Evolutionary conservation across 2,329 filamentous ascomycete genomes (phyloP).

Genomic region (Venturiaceae sp.): DNA sequence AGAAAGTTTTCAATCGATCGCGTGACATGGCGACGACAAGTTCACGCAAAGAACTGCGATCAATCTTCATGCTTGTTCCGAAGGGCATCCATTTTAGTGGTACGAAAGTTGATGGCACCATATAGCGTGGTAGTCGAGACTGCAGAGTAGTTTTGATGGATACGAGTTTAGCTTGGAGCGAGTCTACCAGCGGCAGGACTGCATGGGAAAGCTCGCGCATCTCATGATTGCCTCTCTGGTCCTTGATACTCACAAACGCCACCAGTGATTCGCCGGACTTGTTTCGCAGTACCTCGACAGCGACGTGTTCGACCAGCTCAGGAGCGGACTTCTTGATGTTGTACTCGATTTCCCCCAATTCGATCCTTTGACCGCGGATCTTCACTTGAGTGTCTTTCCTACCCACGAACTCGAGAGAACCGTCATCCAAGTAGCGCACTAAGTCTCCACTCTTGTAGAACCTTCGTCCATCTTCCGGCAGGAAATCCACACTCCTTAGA

Average conservation of each 20-base stretch:
- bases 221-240: no score
- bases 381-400: slow-evolving; percentile 88
- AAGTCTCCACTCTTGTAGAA: slow-evolving; percentile 85
- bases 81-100: slow-evolving; percentile 63
- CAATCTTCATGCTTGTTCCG: slow-evolving; percentile 82
- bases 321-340: no score
- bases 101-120: slow-evolving; percentile 82
- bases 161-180: no score
- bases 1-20: slow-evolving; percentile 44
- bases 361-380: slow-evolving; percentile 75
- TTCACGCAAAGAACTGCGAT: slow-evolving; percentile 53
- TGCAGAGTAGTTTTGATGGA: no score
- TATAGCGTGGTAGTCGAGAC: slow-evolving; percentile 55
- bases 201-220: no score
- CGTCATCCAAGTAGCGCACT: slow-evolving; percentile 68
- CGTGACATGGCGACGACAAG: slow-evolving; percentile 36
- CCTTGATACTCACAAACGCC: no score
- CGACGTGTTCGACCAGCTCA: no score
- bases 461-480: slow-evolving; percentile 37
- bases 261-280: no score
- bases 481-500: slow-evolving; percentile 30
- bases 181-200: no score
- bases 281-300: no score
- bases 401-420: slow-evolving; percentile 78
- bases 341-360: slow-evolving; percentile 77